These are phyloP conservation scores for Aspergillus avenaceus DNA, from an alignment of 495 filamentous ascomycete species.

Conservation along the genomic window DNA sequence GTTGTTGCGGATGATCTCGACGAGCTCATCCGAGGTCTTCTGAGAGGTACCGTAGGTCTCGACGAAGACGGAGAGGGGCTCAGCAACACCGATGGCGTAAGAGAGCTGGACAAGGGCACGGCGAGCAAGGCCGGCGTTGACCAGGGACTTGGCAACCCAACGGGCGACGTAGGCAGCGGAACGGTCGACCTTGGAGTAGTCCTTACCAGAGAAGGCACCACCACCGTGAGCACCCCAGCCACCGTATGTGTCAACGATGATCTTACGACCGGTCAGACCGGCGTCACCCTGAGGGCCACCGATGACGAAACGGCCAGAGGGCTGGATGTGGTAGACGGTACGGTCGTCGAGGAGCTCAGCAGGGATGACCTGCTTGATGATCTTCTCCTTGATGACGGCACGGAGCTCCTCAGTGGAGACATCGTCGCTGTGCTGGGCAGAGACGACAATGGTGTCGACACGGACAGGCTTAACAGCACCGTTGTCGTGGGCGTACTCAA, in stretches of 20 bases:
- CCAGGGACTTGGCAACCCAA: constrained; percentile 98
- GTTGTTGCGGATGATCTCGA: constrained; percentile 89
- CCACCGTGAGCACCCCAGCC: constrained; percentile 99
- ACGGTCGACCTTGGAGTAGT: constrained; percentile 99
- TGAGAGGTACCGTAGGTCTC: constrained; percentile 62
- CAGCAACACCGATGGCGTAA: constrained; percentile 97
- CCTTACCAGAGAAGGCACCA: constrained; percentile 99
- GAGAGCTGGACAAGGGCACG: constrained; percentile 95
- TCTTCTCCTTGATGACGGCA: constrained; percentile 95
- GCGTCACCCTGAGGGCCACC: constrained; percentile 98
- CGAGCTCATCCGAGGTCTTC: constrained; percentile 83
- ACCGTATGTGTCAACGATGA: constrained; percentile 99
- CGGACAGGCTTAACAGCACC: constrained; percentile 88
- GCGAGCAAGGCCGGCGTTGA: constrained; percentile 80
- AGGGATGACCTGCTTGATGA: constrained; percentile 91
- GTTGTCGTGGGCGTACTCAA: constrained; percentile 95
- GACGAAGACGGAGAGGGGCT: constrained; percentile 85
- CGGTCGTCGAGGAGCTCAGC: constrained; percentile 85
- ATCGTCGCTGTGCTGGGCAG: constrained; percentile 85
- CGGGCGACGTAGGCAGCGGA: constrained; percentile 95
- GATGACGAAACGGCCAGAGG: constrained; percentile 97
- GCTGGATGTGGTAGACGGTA: constrained; percentile 97
- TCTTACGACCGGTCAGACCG: constrained; percentile 98
- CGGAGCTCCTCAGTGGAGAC: constrained; percentile 91
- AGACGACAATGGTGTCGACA: constrained; percentile 96